phyloP scores from a whole-genome alignment of 1,139 yeast species.

The Candida freyschussii region DNA sequence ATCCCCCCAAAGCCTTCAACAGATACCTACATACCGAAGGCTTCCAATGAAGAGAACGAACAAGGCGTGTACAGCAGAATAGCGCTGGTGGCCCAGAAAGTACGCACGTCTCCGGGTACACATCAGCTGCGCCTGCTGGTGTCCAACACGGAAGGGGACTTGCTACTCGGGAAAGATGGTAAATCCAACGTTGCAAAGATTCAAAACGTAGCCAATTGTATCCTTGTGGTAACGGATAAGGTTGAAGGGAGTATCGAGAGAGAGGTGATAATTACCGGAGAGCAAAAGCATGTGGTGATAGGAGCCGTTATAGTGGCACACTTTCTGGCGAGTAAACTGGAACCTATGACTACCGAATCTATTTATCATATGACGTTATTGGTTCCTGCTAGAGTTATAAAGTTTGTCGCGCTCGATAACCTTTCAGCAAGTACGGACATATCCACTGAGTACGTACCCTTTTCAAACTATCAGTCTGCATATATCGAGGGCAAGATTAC shows the following conservation, averaged over 20 bases:
- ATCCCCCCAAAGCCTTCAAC: conserved; percentile 6
- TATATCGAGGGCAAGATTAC: conserved; percentile 6
- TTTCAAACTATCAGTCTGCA: conserved; percentile 13
- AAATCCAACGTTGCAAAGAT: conserved; percentile 4
- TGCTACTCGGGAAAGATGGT: conserved; percentile 10
- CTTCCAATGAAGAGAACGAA: conserved; percentile 2
- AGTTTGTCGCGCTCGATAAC: background rate
- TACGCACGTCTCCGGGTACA: no score
- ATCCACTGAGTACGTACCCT: conserved; percentile 14
- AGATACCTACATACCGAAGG: conserved; percentile 9
- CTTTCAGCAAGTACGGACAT: conserved; percentile 5
- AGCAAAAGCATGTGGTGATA: conserved; percentile 1
- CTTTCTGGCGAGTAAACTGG: conserved; percentile 1
- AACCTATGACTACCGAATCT: conserved; percentile 2
- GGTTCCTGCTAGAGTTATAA: conserved; percentile 1
- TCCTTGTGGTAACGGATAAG: conserved; percentile 7
- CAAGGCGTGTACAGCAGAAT: no score
- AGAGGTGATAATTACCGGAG: conserved; percentile 13
- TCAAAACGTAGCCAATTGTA: conserved; percentile 6
- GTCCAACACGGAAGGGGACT: conserved; percentile 12
- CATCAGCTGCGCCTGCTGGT: conserved; percentile 6
- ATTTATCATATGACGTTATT: conserved; percentile 7
- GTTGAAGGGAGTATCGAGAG: conserved; percentile 14
- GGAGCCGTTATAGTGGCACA: conserved; percentile 4
- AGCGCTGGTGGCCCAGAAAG: no score